phyloP scores from a whole-genome alignment of 164 flowering plant genomes.

The Vitis rotundifolia region DNA sequence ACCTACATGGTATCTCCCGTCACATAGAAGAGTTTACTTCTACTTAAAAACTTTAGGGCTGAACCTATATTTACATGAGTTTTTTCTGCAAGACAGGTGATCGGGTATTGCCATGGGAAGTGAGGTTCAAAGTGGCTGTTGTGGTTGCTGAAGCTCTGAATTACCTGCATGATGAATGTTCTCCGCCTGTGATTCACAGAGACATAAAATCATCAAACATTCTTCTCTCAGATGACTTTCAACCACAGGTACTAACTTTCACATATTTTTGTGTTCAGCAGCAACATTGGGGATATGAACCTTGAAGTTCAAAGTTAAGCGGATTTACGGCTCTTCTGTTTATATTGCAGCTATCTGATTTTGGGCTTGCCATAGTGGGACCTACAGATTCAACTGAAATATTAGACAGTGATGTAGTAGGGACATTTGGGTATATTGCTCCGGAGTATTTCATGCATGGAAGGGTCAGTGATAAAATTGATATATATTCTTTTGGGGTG shows the following conservation, averaged over 20 bases:
- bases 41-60: background rate
- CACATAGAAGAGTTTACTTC: background rate
- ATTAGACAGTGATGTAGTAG: conserved; percentile 17
- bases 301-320: too few relatives aligned
- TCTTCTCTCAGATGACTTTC: conserved; percentile 24
- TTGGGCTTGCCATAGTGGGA: conserved; percentile 34
- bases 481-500: conserved; percentile 39
- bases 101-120: conserved; percentile 29
- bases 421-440: conserved; percentile 35
- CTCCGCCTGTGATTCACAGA: conserved; percentile 36
- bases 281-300: too few relatives aligned
- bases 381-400: conserved; percentile 10
- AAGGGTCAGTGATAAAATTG: conserved; percentile 38
- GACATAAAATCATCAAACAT: conserved; percentile 41
- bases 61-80: background rate
- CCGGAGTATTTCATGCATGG: conserved; percentile 49
- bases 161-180: conserved; percentile 28
- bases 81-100: conserved; percentile 8
- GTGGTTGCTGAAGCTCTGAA: conserved; percentile 37
- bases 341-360: conserved; percentile 28
- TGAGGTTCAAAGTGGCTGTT: conserved; percentile 30
- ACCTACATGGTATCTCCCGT: conserved; percentile 24
- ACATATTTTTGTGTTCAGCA: background rate
- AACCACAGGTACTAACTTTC: conserved; percentile 20
- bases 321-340: background rate